Evolutionary conservation across 306 rosid species (phyloP), one percentile per base, ranked within the genome.

Genomic region (Cicer bijugum): DNA sequence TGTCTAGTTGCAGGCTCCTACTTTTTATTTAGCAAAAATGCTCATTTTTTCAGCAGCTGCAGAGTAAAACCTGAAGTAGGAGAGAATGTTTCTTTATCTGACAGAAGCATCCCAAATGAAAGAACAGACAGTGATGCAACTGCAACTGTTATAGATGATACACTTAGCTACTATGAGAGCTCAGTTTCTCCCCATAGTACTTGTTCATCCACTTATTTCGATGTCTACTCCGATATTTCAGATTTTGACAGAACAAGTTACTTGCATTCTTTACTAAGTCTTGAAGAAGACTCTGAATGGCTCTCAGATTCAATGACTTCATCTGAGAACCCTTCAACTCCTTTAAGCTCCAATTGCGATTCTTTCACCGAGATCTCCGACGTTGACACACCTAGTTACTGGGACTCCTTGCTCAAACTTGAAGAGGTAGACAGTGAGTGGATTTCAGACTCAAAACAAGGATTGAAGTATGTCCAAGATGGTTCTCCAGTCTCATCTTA

Each of bases 231-330:
- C 0, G 74, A 69, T 60, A 63, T 72, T 69, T 79, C 62, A 0
- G 76, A 77, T 62, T 76, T 75, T 0, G 85, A 88, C 53, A 68
- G 52, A 64, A 67, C 45, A 9, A 67, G 75, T 72, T 82, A 66
- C 60, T 11, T n/a, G 65, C 70, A 74, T 15, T 82, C 89, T 17
- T 82, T 88, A 7, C 43, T 86, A 40, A 61, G 55, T 80, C 84
- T 85, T 65, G 86, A 85, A 42, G 74, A 84, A 77, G 89, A 81
- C 45, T 51, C 19, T 12, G 78, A 73, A 44, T 81, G 83, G 86
- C 82, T 83, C 51, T 72, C 82, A 43, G 82, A 75, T 72, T 63
- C 77, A 3, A 80, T 60, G 47, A 16, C 60, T 28, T 28, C 35
- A 64, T 74, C 35, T 63, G 72, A 83, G 58, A 39, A 55, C 42